A percentile compares a stretch with the other conserved stretches of the same genome.
These are phyloP conservation scores for Theileria orientalis DNA, from an alignment of 169 alveolate genomes.

Conservation along the genomic window DNA sequence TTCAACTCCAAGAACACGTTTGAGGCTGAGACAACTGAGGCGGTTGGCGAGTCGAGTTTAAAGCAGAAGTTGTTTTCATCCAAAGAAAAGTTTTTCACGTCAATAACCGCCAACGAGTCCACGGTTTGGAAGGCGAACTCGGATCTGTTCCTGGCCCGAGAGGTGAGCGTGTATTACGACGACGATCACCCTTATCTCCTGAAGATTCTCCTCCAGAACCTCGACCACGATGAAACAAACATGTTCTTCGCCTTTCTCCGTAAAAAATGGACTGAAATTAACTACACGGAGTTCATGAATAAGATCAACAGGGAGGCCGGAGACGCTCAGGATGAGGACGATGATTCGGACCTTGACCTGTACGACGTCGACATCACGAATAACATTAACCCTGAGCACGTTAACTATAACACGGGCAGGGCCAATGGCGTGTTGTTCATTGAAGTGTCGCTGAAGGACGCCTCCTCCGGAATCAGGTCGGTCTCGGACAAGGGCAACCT, in stretches of 20 bases:
- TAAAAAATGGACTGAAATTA: not conserved
- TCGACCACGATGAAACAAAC: not conserved
- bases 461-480: not conserved
- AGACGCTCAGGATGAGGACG: not conserved
- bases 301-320: not conserved
- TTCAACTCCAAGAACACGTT: not conserved
- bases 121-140: not conserved
- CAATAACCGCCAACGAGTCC: not conserved
- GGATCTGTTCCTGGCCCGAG: not conserved
- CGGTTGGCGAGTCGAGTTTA: not conserved
- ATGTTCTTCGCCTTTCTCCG: not conserved
- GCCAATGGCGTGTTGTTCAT: not conserved
- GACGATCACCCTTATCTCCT: not conserved
- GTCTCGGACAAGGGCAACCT: constrained; percentile 8
- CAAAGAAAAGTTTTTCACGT: not conserved
- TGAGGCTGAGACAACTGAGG: not conserved
- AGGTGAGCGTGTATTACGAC: not conserved
- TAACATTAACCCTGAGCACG: constrained; percentile 4
- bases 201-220: not conserved
- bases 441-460: constrained; percentile 5
- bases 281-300: constrained; percentile 7
- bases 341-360: not conserved
- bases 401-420: not conserved
- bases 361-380: constrained; percentile 13
- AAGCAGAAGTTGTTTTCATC: constrained; percentile 4